Evolutionary conservation across 1,284 basidiomycete genomes (phyloP).

Genomic region (Xanthoconium separans): DNA sequence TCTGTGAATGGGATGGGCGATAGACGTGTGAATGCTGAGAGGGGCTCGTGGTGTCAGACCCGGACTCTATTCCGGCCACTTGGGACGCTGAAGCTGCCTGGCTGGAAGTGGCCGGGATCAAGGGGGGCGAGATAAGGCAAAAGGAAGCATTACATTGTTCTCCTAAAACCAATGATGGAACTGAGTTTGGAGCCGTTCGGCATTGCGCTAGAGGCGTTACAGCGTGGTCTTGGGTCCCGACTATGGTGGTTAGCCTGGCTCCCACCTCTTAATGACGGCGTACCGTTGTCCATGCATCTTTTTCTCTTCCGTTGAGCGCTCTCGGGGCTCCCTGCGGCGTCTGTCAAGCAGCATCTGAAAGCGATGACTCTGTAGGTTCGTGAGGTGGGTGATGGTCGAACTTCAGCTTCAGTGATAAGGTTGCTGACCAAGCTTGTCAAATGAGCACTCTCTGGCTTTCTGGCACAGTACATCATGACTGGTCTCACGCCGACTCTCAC

Average conservation of each 20-base stretch:
- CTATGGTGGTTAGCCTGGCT: not conserved
- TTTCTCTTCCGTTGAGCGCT: conserved; percentile 59
- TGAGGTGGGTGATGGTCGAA: too few species aligned
- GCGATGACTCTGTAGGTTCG: too few species aligned
- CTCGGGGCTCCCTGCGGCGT: conserved; percentile 48
- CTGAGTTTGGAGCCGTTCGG: conserved; percentile 29
- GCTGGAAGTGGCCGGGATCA: conserved; percentile 39
- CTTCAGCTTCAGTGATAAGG: too few species aligned
- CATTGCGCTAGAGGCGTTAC: conserved; percentile 19
- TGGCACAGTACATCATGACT: too few species aligned
- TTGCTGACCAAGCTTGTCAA: too few species aligned
- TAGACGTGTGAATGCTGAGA: conserved; percentile 46
- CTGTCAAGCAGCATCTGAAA: conserved; percentile 35
- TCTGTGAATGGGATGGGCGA: conserved; percentile 72
- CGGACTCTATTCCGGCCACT: conserved; percentile 42
- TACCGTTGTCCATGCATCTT: conserved; percentile 42
- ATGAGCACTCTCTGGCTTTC: too few species aligned
- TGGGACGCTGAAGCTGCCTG: conserved; percentile 57
- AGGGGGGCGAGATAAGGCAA: conserved; percentile 65
- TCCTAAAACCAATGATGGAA: conserved; percentile 33
- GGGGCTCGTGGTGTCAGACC: conserved; percentile 20
- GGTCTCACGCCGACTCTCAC: too few species aligned
- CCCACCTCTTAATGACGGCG: conserved; percentile 39
- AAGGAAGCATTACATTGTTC: conserved; percentile 42
- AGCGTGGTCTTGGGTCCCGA: conserved; percentile 2